Evolutionary conservation across 1,139 yeast genomes (phyloP).

Genomic region (Blastobotrys indianensis): DNA sequence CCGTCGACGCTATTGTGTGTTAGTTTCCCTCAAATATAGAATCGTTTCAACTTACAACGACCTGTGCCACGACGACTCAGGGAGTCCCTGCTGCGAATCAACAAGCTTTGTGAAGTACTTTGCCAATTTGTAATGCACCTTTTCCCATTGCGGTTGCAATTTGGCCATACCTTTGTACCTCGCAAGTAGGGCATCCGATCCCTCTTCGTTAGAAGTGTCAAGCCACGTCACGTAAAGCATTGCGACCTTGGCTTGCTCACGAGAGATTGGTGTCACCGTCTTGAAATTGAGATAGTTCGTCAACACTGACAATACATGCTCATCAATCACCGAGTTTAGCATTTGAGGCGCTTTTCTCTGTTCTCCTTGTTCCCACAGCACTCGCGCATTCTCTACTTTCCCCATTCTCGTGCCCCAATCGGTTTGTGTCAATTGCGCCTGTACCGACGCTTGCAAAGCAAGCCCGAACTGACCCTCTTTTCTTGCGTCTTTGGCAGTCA

Average conservation of each 20-base stretch:
- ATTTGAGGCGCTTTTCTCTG: constrained; percentile 77
- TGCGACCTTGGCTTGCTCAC: constrained; percentile 35
- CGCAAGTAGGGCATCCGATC: constrained; percentile 63
- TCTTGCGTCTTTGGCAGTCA: constrained; percentile 62
- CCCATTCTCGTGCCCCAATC: constrained; percentile 38
- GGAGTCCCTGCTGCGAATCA: constrained; percentile 49
- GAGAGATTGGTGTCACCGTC: constrained; percentile 13
- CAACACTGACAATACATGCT: constrained; percentile 19
- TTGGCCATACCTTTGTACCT: constrained; percentile 60
- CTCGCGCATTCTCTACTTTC: constrained; percentile 72
- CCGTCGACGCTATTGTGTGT: constrained; percentile 41
- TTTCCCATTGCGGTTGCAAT: constrained; percentile 63
- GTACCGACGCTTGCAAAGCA: constrained; percentile 66
- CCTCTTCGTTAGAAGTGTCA: constrained; percentile 79
- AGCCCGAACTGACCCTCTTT: constrained; percentile 64
- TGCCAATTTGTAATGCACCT: constrained; percentile 76
- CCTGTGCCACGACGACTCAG: constrained; percentile 32
- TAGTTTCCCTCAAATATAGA: too few relatives aligned
- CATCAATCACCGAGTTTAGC: constrained; percentile 42
- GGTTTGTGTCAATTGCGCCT: constrained; percentile 49
- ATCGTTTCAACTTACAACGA: constrained; percentile 20
- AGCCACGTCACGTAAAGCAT: constrained; percentile 85
- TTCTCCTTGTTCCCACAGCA: constrained; percentile 88
- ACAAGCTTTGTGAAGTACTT: constrained; percentile 70
- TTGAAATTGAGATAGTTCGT: constrained; percentile 8